Conservation (phyloP, 495 filamentous ascomycete genomes). For the Lasiosphaeria miniovina region DNA sequence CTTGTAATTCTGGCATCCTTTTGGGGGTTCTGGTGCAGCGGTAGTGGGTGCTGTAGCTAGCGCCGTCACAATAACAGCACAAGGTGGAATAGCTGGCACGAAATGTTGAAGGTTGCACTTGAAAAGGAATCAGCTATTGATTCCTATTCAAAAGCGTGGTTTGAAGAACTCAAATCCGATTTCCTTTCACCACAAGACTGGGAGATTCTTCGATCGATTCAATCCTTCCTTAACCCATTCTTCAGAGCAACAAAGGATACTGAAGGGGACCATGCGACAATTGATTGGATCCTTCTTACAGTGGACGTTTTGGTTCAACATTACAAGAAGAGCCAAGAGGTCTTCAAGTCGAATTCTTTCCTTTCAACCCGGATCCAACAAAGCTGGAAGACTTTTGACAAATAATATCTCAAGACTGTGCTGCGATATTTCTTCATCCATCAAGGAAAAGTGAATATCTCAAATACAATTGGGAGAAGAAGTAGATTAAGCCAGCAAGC, state of each 20-base stretch:
- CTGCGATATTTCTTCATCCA: neutral
- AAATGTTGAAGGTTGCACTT: constrained; percentile 1
- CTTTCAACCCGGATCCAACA: constrained; percentile 1
- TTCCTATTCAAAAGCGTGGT: constrained; percentile 5
- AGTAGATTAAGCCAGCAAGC: too few relatives aligned
- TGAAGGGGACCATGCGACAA: constrained; percentile 4
- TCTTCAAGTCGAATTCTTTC: neutral
- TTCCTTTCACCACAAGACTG: constrained; percentile 2
- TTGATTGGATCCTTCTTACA: neutral
- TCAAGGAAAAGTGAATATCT: constrained; percentile 6
- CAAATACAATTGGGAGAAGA: too few relatives aligned
- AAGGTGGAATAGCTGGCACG: neutral
- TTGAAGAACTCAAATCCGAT: neutral
- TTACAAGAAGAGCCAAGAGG: constrained; percentile 3
- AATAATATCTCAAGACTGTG: constrained; percentile 6
- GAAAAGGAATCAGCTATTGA: constrained; percentile 3
- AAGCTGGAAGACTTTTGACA: constrained; percentile 4
- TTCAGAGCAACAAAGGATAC: constrained; percentile 3
- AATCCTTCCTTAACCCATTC: constrained; percentile 6
- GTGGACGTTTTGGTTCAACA: constrained; percentile 4
- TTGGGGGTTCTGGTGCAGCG: too few relatives aligned
- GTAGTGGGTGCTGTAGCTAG: too few relatives aligned
- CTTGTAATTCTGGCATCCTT: too few relatives aligned
- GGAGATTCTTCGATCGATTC: constrained; percentile 1
- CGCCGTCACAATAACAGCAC: too few relatives aligned